Evolutionary conservation across 768 basidiomycete genomes (phyloP).

Genomic region (Gloeopeniophorella convolvens): DNA sequence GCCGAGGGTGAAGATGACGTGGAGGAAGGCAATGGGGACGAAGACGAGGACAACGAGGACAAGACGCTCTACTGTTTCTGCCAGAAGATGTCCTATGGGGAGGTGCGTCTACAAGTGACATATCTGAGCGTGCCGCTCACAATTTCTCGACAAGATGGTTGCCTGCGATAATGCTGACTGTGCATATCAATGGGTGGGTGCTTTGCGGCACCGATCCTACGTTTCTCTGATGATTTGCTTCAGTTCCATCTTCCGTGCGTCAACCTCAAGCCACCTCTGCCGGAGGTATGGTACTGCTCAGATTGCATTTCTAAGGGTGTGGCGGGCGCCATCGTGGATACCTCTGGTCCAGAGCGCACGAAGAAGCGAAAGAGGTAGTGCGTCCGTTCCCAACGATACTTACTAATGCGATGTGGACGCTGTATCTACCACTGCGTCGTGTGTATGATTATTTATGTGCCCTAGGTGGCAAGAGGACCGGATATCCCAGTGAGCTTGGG

Average conservation of each 20-base stretch:
- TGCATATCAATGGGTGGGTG: conserved; percentile 20
- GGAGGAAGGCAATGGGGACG: conserved; percentile 36
- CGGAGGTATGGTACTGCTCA: conserved; percentile 54
- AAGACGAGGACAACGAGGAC: conserved; percentile 48
- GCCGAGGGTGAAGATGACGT: conserved; percentile 32
- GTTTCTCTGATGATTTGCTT: background rate
- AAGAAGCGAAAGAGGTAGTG: conserved; percentile 22
- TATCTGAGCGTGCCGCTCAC: background rate
- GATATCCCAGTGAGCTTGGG: no score
- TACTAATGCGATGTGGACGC: conserved; percentile 28
- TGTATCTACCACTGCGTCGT: background rate
- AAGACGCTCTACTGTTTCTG: conserved; percentile 58
- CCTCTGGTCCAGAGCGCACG: conserved; percentile 15
- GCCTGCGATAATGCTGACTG: conserved; percentile 20
- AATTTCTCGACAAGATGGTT: conserved; percentile 13
- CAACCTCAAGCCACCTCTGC: conserved; percentile 47
- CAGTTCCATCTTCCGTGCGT: conserved; percentile 64
- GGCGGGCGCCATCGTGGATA: conserved; percentile 9
- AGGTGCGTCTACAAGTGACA: conserved; percentile 29
- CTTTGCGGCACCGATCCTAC: background rate
- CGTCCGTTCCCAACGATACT: no score
- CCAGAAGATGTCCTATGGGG: conserved; percentile 56
- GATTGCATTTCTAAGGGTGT: conserved; percentile 33
- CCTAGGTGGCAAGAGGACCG: no score
- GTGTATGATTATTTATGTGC: no score